These are phyloP conservation scores for Luffa aegyptiaca DNA, from an alignment of 306 rosid genomes.

Conservation along the genomic window DNA sequence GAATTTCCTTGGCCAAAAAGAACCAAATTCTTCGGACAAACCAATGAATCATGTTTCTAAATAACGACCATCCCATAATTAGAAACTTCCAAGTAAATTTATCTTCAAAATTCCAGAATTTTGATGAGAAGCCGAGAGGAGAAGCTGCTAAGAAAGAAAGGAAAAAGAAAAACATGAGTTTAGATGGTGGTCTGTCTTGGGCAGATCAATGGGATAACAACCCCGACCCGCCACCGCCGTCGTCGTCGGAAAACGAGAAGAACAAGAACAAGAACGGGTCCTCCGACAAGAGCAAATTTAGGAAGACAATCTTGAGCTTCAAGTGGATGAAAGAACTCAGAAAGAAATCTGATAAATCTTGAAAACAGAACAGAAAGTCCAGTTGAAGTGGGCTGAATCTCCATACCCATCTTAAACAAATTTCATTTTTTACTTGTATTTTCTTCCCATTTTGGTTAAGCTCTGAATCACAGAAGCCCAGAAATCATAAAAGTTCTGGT, in stretches of 20 bases:
- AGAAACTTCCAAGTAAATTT: background rate
- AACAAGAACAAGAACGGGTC: constrained; percentile 28
- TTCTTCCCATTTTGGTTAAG: background rate
- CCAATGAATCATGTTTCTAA: background rate
- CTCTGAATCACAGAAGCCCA: background rate
- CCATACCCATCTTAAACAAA: background rate
- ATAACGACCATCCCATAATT: background rate
- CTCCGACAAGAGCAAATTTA: constrained; percentile 21
- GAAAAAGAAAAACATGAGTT: constrained; percentile 16
- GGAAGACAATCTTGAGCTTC: constrained; percentile 25
- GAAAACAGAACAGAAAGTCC: background rate
- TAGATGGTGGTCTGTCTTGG: constrained; percentile 33
- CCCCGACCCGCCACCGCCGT: constrained; percentile 26
- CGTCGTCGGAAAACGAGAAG: constrained; percentile 24
- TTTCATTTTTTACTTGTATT: background rate
- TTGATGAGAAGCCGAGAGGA: background rate
- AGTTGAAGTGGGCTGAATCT: background rate
- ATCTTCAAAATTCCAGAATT: background rate
- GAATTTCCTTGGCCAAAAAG: background rate
- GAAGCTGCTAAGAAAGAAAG: background rate
- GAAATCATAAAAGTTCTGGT: background rate
- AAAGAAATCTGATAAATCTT: constrained; percentile 29
- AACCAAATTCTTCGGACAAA: background rate
- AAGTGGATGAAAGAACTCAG: constrained; percentile 44
- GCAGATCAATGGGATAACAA: constrained; percentile 60